These are phyloP conservation scores for Pythium myriotylum DNA, from an alignment of 352 stramenopile genomes.

Conservation along the genomic window DNA sequence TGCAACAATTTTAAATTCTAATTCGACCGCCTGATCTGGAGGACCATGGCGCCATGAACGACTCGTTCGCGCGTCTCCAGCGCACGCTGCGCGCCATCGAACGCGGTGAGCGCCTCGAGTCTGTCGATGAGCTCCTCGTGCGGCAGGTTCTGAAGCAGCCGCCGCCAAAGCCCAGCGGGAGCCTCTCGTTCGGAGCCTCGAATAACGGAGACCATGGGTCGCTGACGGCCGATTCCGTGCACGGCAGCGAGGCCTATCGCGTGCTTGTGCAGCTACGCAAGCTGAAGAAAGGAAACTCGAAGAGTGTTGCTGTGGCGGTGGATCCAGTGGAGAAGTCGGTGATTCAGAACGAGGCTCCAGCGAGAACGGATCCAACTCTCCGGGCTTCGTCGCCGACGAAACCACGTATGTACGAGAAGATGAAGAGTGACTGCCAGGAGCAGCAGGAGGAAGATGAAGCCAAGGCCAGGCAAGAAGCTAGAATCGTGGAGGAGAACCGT, in stretches of 20 bases:
- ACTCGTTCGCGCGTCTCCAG: constrained; percentile 38
- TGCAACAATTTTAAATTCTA: background rate
- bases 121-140: constrained; percentile 52
- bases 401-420: background rate
- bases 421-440: constrained; percentile 2
- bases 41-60: constrained; percentile 9
- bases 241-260: constrained; percentile 43
- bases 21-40: background rate
- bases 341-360: background rate
- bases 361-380: background rate
- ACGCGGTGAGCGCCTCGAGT: constrained; percentile 45
- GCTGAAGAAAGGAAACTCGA: constrained; percentile 11
- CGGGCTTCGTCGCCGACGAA: background rate
- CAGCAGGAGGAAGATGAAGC: constrained; percentile 2
- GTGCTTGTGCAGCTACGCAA: constrained; percentile 39
- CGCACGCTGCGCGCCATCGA: constrained; percentile 58
- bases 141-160: constrained; percentile 47
- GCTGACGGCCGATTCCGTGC: background rate
- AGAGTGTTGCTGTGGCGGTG: background rate
- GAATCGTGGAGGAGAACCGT: background rate
- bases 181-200: background rate
- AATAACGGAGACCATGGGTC: constrained; percentile 1
- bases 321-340: background rate
- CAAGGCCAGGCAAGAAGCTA: background rate
- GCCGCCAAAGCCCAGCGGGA: constrained; percentile 1